Base-by-base conservation (phyloP, 768 basidiomycete species). In the Pleurotus eryngii region DNA sequence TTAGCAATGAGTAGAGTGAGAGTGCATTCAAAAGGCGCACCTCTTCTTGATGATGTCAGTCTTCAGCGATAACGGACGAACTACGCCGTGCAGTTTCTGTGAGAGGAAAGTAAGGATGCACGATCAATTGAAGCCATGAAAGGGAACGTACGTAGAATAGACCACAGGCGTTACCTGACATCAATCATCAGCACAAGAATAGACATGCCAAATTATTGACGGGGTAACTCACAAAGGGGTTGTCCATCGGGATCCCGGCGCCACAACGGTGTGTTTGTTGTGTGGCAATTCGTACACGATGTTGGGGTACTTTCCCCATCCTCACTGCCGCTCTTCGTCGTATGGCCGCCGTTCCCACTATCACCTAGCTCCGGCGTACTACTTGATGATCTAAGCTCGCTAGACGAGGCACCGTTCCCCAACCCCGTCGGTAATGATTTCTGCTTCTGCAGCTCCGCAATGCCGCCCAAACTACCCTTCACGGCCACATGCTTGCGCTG, bases 1-100 rank as follows among this genome's bases (percentile, higher is more conserved):
- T 59, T 22, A 64, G 30, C n/a, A 38, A 42, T n/a, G 27, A 3
- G 4, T 62, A 35, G 57, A 42, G 54, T 12, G 27, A 37, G 37
- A 49, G 39, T 51, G 45, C 40, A 40, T 57, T 24, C 5, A 30
- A 26, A 57, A 22, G 20, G 58, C 75, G 20, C 64, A 92, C 92
- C 92, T 80, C 77, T 97, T 98, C 86, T 98, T 97, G 74, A 96
- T 97, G 46, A 95, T 89, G 69, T 98, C 93, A 43, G 95, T 98
- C 81, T 97, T 97, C 60, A 98, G 81, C 39, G 94, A 95, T 61
- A 96, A 76, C 6, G 96, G 96, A 55, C 96, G 83, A 5, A 95
- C 91, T 49, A 98, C 95, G 47, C 94, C 94, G 66, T 98, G 96
- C 39, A 98, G 76, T 86, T 98, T 98, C 92, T 95, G 3, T 9